phyloP scores from a whole-genome alignment of 805 yeast genomes.

The Lachancea waltii region DNA sequence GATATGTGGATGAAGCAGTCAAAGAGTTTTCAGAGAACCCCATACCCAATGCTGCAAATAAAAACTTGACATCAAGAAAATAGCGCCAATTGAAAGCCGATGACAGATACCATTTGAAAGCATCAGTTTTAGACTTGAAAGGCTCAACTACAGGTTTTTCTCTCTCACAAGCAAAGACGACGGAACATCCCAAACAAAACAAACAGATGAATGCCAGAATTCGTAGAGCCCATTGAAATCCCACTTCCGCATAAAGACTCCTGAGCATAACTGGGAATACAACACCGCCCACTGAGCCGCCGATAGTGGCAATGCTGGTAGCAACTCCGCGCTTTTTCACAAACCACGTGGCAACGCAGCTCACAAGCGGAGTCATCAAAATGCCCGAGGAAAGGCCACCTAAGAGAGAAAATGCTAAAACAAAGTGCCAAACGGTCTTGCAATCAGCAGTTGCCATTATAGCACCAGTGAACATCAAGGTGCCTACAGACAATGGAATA shows the following conservation, averaged over 20 bases:
- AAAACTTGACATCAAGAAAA: conserved; percentile 39
- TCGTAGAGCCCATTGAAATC: conserved; percentile 57
- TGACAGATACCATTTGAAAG: conserved; percentile 25
- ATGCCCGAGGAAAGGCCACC: conserved; percentile 56
- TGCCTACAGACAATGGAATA: conserved; percentile 40
- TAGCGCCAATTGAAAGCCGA: conserved; percentile 32
- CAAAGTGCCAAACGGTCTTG: conserved; percentile 50
- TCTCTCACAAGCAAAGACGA: conserved; percentile 38
- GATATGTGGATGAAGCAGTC: conserved; percentile 42
- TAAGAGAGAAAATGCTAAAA: conserved; percentile 50
- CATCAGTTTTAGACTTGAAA: conserved; percentile 34
- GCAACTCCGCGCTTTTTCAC: conserved; percentile 51
- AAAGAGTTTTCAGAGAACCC: conserved; percentile 43
- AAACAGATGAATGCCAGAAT: conserved; percentile 44
- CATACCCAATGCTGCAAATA: conserved; percentile 38
- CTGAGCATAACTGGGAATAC: conserved; percentile 49
- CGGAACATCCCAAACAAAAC: conserved; percentile 33
- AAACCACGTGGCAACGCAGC: conserved; percentile 65
- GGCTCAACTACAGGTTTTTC: conserved; percentile 28
- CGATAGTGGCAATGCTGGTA: conserved; percentile 43
- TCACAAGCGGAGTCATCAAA: conserved; percentile 53
- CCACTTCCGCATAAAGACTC: conserved; percentile 42
- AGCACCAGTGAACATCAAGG: conserved; percentile 44
- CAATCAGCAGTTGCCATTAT: conserved; percentile 52
- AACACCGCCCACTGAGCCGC: conserved; percentile 54